Base-by-base conservation (phyloP, 371 early-diverging fungal genomes). In the Basidiobolus meristosporus region DNA sequence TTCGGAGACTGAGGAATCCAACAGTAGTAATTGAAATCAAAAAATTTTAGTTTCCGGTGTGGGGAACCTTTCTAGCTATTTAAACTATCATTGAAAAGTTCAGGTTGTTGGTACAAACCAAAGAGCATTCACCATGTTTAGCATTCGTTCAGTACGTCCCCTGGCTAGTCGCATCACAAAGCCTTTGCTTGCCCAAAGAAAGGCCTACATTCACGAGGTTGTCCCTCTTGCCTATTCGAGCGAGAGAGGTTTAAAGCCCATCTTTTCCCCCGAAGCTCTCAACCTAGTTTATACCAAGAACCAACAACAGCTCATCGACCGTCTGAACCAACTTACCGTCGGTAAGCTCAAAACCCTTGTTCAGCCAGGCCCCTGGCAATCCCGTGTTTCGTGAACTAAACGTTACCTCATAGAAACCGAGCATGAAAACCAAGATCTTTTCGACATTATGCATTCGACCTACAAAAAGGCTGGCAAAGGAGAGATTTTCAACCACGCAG, bases 401-500 rank as follows among this genome's bases (percentile, higher is more conserved):
- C n/a, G 28, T 18, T 9, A 4, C 36, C 26, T 6, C 35, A 11
- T 50, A 48, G 53, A 19, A 9, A 51, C 65, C 19, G 53, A 50
- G n/a, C 50, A 48, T 38, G 57, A 57, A 38, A 34, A 41, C 19
- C 40, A 39, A 40, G 7, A 51, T 1, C 40, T 65, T 3, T 39
- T 36, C 43, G 37, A 40, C 16, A 52, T 60, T 12, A 54, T 63
- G 22, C 40, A 33, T 17, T 52, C 47, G 21, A 38, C 65, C 2
- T 49, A 55, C 1, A 41, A 45, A 20, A 46, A 57, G 9, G 53
- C 65, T 0, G 39, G 42, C 23, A 50, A 60, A 39, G 43, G 47
- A 7, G 40, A 49, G 18, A 49, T 73, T 44, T 61, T 59, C 42
- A 71, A 72, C 60, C 52, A 68, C 38, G 66, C 73, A 7, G 68